Evolutionary conservation across 2,329 filamentous ascomycete species (phyloP).

Genomic region (Cladosporium velox): DNA sequence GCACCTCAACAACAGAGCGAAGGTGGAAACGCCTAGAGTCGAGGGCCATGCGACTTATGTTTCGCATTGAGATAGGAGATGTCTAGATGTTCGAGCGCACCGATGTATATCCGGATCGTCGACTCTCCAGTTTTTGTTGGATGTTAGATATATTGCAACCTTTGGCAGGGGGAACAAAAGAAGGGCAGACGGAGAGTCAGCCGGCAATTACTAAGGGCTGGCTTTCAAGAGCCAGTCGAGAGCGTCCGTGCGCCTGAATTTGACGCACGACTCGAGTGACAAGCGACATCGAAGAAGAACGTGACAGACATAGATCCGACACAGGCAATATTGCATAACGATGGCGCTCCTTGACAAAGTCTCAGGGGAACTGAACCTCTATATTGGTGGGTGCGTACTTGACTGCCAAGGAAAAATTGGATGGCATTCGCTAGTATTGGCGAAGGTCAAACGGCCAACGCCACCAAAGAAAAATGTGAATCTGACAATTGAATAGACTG

Average conservation of each 20-base stretch:
- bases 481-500: constrained; percentile 58
- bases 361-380: constrained; percentile 69
- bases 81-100: neutral
- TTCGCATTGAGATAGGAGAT: neutral
- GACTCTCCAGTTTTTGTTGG: neutral
- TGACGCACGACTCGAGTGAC: constrained; percentile 8
- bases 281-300: neutral
- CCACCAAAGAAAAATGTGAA: constrained; percentile 22
- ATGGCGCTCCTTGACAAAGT: constrained; percentile 68
- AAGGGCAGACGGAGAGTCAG: neutral
- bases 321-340: constrained; percentile 6
- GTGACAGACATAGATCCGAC: neutral
- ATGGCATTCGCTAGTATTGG: constrained; percentile 23
- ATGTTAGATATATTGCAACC: constrained; percentile 1
- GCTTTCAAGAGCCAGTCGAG: constrained; percentile 3
- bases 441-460: neutral
- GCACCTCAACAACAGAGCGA: neutral
- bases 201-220: neutral
- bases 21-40: neutral
- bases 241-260: neutral
- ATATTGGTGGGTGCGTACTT: constrained; percentile 71
- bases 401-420: neutral
- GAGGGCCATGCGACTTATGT: neutral
- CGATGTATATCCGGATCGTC: neutral
- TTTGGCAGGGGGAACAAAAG: neutral